phyloP scores from a whole-genome alignment of 352 stramenopile genomes.

The Halophytophthora polymorphica region DNA sequence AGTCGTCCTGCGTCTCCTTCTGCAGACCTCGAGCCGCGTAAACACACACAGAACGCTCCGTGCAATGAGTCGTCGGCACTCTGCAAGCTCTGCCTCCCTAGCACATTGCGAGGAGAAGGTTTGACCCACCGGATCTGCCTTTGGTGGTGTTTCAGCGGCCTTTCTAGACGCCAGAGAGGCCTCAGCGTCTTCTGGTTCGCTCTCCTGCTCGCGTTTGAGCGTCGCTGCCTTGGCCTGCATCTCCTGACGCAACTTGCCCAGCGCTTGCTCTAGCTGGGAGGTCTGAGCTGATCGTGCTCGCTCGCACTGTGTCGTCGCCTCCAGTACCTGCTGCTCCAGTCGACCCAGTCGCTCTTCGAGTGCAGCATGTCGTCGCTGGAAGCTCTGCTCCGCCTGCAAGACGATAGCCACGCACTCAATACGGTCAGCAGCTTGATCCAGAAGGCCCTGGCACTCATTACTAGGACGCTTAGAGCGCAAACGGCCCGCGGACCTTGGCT shows the following conservation, averaged over 20 bases:
- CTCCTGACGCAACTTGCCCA: slow-evolving; percentile 13
- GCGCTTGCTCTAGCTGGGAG: slow-evolving; percentile 7
- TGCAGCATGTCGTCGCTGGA: slow-evolving; percentile 5
- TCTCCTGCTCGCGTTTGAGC: slow-evolving; percentile 5
- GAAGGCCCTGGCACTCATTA: background rate
- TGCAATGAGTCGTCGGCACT: no score
- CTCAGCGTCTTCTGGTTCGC: slow-evolving; percentile 12
- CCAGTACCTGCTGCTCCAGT: no score
- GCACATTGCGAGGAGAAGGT: background rate
- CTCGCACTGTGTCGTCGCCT: no score
- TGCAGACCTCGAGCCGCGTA: slow-evolving; percentile 1
- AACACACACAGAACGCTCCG: background rate
- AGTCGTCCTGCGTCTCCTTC: slow-evolving; percentile 6
- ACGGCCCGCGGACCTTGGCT: slow-evolving; percentile 1
- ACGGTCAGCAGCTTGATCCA: slow-evolving; percentile 7
- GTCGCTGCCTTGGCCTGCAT: slow-evolving; percentile 8
- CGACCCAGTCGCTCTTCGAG: slow-evolving; percentile 9
- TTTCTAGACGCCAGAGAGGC: slow-evolving; percentile 8
- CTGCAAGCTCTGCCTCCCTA: background rate
- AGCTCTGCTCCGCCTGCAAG: slow-evolving; percentile 12
- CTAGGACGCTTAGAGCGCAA: background rate
- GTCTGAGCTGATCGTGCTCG: background rate
- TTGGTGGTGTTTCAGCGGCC: slow-evolving; percentile 1
- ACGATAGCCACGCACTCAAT: no score
- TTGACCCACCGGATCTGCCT: slow-evolving; percentile 13